Evolutionary conservation across 306 rosid genomes (phyloP), one percentile per base, ranked within the genome.

Genomic region (Chamaecrista fasciculata): DNA sequence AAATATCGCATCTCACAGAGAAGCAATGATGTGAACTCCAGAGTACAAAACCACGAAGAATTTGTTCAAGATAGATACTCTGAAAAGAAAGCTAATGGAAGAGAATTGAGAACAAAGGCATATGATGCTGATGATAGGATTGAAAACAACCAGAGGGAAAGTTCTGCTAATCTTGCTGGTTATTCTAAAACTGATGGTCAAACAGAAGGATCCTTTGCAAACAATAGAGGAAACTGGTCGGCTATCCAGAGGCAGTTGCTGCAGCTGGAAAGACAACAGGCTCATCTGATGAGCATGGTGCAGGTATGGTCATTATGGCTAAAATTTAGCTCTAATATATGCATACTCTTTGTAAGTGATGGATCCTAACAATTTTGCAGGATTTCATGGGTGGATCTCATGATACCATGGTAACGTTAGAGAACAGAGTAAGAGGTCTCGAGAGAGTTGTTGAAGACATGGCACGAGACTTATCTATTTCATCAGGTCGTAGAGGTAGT

Each of bases 371-470:
- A 56, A 65, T 24, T 77, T 83, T 80, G 82, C 84, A 95, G 99
- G 99, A 89, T 85, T 95, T 95, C 86, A 95, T 95, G 96, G 99
- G 97, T 49, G 99, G 97, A 18, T 95, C 97, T 37, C 99, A 91
- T 81, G 95, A 95, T 82, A 68, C 89, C 82, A 91, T 95, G 97
- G 75, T 95, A 58, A 95, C 97, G 70, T 77, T 95, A 76, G 99
- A 95, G 86, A 95, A 95, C 73, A 84, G 99, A 76, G 99, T 95
- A 44, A 84, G 96, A 43, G 99, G 96, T 19, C 99, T 95, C 51
- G 99, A 95, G 88, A 89, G 99, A 80, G 82, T 95, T 52, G 97
- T 95, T 59, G 99, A 91, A 73, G 97, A 95, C 81, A 85, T 95
- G 97, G 92, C 97, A 55, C 85, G 86, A 8, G 99, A 91, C 82